phyloP scores from a whole-genome alignment of 768 basidiomycete genomes.

The Mycena olivaceomarginata region DNA sequence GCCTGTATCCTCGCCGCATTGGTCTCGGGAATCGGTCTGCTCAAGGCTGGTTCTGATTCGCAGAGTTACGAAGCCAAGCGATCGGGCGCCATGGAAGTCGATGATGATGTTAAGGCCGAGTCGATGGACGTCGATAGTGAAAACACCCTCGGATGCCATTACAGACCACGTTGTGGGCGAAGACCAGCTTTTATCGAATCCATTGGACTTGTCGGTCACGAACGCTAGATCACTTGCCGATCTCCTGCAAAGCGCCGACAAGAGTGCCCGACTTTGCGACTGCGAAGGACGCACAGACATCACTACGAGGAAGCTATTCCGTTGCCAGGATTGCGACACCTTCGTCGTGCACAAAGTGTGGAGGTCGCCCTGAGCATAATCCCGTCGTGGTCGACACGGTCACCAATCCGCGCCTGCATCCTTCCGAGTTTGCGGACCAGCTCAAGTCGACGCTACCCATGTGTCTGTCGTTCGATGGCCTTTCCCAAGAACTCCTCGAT shows the following conservation, averaged over 20 bases:
- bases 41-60: constrained; percentile 80
- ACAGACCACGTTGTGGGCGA: constrained; percentile 83
- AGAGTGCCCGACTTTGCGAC: constrained; percentile 88
- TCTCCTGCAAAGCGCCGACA: constrained; percentile 78
- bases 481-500: constrained; percentile 73
- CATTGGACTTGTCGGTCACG: constrained; percentile 81
- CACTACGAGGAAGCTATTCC: constrained; percentile 77
- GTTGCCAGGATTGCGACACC: constrained; percentile 85
- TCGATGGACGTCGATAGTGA: constrained; percentile 70
- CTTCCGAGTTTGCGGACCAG: constrained; percentile 83
- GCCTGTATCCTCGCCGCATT: constrained; percentile 91
- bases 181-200: constrained; percentile 75
- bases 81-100: constrained; percentile 53
- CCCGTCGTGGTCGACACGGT: constrained; percentile 72
- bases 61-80: constrained; percentile 83
- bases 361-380: constrained; percentile 94
- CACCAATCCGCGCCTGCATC: constrained; percentile 77
- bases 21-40: constrained; percentile 76
- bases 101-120: constrained; percentile 57
- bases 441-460: constrained; percentile 92
- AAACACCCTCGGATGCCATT: constrained; percentile 38
- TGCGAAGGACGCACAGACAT: constrained; percentile 93
- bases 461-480: constrained; percentile 78
- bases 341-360: constrained; percentile 91
- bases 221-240: constrained; percentile 67